Base-by-base conservation (phyloP, 2,329 filamentous ascomycete species). In the Tolypocladium inflatum region DNA sequence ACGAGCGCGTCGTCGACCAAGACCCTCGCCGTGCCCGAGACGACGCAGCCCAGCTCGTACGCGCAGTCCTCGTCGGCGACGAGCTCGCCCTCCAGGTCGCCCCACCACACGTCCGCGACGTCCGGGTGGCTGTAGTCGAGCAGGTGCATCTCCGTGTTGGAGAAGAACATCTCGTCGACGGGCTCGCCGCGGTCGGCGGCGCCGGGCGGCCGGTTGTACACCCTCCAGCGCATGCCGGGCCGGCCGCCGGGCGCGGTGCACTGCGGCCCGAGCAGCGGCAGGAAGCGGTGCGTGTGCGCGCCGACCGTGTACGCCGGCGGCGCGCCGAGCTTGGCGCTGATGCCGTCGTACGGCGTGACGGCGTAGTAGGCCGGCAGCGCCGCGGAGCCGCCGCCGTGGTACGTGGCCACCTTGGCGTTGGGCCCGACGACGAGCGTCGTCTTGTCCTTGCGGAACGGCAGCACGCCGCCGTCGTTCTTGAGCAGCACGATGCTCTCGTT, bases 281-380 rank as follows among this genome's bases (percentile, higher is more conserved):
- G 76, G 61, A 85, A 76, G 65, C 84, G 85, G 70, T 88, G 84
- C 0, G 82, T 84, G 67, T 87, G 85, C 43, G 80, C 81, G 11
- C 86, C 86, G 50, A 86, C 79, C 2, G 81, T 76, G 66, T 83
- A 87, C 1, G 67, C 69, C 0, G 79, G 77, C 6, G 71, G 58
- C 0, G 68, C 70, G 13, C 65, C 68, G 1, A 82, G 72, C 66
- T 82, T 81, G 39, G 76, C 76, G 43, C 77, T 80, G 64, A 91
- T 89, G 8, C 87, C 88, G 58, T 89, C 86, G 33, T 87, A 84
- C 2, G 88, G 89, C 0, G 85, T 90, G 23, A 91, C 79, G 54
- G 87, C 87, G 59, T 87, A 85, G 72, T 88, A 89, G 8, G 80
- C 75, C 11, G 72, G 71, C 35, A 84, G 70, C 0, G 83, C 80